Percentiles rank a stretch among this genome's conserved stretches.
Conservation (phyloP, 2,329 filamentous ascomycete genomes). For the Claviceps fusiformis region DNA sequence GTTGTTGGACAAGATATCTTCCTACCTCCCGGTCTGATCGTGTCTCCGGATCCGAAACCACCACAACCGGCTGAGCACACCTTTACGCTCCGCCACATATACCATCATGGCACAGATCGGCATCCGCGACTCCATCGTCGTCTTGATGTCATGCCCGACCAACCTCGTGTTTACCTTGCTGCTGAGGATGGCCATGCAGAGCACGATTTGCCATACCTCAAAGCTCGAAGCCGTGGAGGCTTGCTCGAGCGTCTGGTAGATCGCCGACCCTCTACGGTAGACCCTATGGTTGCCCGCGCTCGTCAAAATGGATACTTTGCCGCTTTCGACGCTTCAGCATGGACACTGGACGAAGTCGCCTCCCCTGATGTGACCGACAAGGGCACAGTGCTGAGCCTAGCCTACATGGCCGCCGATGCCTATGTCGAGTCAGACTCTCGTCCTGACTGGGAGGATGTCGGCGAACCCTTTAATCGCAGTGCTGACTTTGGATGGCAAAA, state of each 20-base stretch:
- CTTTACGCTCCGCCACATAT: conserved; percentile 73
- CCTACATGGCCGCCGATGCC: conserved; percentile 78
- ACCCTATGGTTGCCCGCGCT: conserved; percentile 63
- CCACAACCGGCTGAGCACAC: conserved; percentile 39
- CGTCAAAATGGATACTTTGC: conserved; percentile 54
- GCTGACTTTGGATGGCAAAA: conserved; percentile 84
- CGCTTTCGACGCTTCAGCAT: conserved; percentile 58
- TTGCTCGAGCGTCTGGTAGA: conserved; percentile 74
- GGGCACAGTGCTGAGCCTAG: conserved; percentile 68
- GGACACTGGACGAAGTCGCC: conserved; percentile 66
- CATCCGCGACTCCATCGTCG: conserved; percentile 67
- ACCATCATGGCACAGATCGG: conserved; percentile 74
- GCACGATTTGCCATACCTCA: conserved; percentile 38
- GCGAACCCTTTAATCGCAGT: conserved; percentile 68
- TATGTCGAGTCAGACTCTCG: conserved; percentile 63
- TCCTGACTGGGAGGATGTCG: conserved; percentile 73
- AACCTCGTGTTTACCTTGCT: conserved; percentile 41
- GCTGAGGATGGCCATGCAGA: conserved; percentile 43
- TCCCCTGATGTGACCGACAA: conserved; percentile 79
- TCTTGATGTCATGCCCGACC: conserved; percentile 51
- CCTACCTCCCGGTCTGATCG: conserved; percentile 25
- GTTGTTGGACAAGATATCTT: conserved; percentile 27
- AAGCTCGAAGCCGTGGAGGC: conserved; percentile 48
- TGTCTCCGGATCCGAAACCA: conserved; percentile 28
- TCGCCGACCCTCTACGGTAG: conserved; percentile 60